Evolutionary conservation across 2,329 filamentous ascomycete genomes (phyloP).

Genomic region (Capronia americana): DNA sequence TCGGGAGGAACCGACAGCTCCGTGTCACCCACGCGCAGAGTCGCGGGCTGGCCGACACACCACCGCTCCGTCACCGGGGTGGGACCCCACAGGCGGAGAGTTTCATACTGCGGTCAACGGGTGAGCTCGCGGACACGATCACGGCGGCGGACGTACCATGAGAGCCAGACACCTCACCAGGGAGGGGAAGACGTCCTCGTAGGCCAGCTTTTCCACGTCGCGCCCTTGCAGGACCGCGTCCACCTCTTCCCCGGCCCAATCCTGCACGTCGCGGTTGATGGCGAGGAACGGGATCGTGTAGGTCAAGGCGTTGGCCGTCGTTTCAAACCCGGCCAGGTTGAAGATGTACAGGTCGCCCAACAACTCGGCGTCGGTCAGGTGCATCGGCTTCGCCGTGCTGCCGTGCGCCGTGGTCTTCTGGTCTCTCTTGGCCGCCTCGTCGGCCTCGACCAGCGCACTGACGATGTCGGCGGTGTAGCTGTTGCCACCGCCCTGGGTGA

Average conservation of each 20-base stretch:
- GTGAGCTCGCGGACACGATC: background rate
- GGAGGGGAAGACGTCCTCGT: constrained; percentile 28
- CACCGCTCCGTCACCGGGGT: constrained; percentile 32
- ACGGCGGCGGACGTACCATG: constrained; percentile 27
- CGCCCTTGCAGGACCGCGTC: constrained; percentile 26
- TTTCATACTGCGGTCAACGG: constrained; percentile 38
- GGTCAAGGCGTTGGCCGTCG: constrained; percentile 55
- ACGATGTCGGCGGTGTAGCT: constrained; percentile 24
- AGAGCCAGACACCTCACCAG: constrained; percentile 30
- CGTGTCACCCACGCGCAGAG: constrained; percentile 29
- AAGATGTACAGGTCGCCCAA: constrained; percentile 59
- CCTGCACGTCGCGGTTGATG: constrained; percentile 52
- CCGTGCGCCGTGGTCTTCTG: constrained; percentile 44
- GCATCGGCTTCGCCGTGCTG: constrained; percentile 30
- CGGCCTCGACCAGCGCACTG: constrained; percentile 38
- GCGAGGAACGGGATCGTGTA: constrained; percentile 55
- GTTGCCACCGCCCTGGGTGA: constrained; percentile 42
- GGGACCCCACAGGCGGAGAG: constrained; percentile 41
- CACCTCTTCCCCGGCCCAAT: constrained; percentile 55
- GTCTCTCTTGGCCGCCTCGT: constrained; percentile 39
- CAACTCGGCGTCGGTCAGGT: constrained; percentile 53
- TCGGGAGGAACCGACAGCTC: constrained; percentile 33
- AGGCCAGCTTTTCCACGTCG: constrained; percentile 5
- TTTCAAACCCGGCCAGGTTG: constrained; percentile 61
- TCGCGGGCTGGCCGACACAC: constrained; percentile 26